Base-by-base conservation (phyloP, 75 land plant species). In the Cryptomeria japonica region DNA sequence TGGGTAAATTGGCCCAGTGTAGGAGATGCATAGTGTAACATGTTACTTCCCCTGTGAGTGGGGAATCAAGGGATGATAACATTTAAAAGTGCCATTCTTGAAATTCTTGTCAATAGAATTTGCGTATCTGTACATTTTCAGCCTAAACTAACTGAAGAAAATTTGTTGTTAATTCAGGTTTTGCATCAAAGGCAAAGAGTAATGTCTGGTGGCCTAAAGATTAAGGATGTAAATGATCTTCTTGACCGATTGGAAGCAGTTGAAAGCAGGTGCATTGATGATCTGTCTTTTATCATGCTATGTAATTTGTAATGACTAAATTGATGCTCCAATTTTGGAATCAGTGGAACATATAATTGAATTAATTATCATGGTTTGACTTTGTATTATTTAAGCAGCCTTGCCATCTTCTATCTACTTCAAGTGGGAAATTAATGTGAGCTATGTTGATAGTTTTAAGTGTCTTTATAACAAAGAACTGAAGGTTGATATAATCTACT, bases 141-240 rank as follows among this genome's bases (percentile, higher is more conserved):
- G n/a, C 32, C 10, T 28, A 22, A 42, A 6, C 80, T 77, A 15
- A 80, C 49, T 46, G 28, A 79, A 25, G 10, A 9, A 46, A 42
- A 25, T 82, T 7, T 9, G n/a, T 46, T 82, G n/a, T 12, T 87
- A 86, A 36, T 37, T 47, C 84, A 96, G 98, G 93, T 97, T 34
- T 84, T 98, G 47, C 93, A 93, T 86, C 87, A 94, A 37, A 90
- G 99, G 79, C 99, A 98, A 83, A 95, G 95, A 47, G 84, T 88
- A 85, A 86, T 89, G 72, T 95, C 99, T 55, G 97, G 95, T 55
- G 96, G 94, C 32, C 86, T 98, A 18, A 93, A 91, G 18, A 95
- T 98, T 83, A 94, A 90, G 70, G 97, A 97, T 83, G 87, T 97
- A 38, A 98, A 98, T 92, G 95, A 93, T 38, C 88, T 92, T 85